These are phyloP conservation scores for Corchorus olitorius DNA, from an alignment of 345 rosid genomes.

Conservation along the genomic window DNA sequence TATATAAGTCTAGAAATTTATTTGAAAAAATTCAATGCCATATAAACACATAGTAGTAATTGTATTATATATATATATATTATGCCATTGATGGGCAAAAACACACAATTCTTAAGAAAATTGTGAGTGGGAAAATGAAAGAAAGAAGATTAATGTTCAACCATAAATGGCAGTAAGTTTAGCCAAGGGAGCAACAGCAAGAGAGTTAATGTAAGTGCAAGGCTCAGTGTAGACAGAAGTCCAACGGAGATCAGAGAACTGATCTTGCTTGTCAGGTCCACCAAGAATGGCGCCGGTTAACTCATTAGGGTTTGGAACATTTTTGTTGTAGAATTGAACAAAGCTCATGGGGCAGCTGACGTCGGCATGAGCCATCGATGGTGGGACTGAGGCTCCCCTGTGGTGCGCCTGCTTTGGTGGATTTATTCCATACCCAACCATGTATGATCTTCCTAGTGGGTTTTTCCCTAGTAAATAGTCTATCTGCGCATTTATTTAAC, in stretches of 20 bases:
- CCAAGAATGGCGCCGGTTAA: conserved; percentile 87
- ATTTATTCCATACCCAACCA: conserved; percentile 85
- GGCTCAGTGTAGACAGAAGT: conserved; percentile 75
- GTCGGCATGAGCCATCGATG: not conserved
- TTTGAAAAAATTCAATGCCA: too few species aligned
- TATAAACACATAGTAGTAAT: too few species aligned
- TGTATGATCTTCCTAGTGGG: conserved; percentile 78
- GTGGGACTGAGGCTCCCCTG: conserved; percentile 75
- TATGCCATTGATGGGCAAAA: too few species aligned
- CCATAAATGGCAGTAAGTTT: conserved; percentile 50
- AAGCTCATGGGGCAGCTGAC: conserved; percentile 72
- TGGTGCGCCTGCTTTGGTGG: conserved; percentile 88
- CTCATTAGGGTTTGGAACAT: conserved; percentile 65
- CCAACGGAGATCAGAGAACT: conserved; percentile 66
- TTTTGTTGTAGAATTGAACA: conserved; percentile 43
- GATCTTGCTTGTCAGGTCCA: conserved; percentile 78
- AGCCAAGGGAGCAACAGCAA: conserved; percentile 70
- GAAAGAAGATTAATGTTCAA: too few species aligned
- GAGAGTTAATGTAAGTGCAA: conserved; percentile 83
- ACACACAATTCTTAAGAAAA: not conserved
- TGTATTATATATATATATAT: too few species aligned
- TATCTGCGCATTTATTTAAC: conserved; percentile 41
- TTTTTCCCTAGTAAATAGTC: conserved; percentile 82
- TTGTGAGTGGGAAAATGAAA: too few species aligned
- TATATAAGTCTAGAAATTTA: too few species aligned